These are phyloP conservation scores for Mycena belliarum DNA, from an alignment of 768 basidiomycete species.

Conservation along the genomic window DNA sequence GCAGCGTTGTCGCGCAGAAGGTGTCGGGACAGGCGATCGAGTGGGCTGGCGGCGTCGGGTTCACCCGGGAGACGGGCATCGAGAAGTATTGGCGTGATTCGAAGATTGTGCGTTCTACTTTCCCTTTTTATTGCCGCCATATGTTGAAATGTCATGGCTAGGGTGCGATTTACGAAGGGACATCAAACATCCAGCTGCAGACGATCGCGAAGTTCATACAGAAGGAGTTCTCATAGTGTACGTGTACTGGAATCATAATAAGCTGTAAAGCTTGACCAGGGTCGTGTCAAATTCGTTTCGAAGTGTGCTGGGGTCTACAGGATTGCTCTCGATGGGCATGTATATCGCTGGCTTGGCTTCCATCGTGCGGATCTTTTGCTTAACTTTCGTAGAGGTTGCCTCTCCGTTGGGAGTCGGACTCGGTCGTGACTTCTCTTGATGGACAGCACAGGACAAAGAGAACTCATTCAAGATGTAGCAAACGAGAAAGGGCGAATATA, in stretches of 20 bases:
- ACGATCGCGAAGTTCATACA: slow-evolving; percentile 93
- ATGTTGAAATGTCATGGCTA: slow-evolving; percentile 29
- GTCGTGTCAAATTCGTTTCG: too few relatives aligned
- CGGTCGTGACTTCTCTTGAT: too few relatives aligned
- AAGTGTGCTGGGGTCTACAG: too few relatives aligned
- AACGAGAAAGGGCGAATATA: too few relatives aligned
- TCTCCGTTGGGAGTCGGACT: too few relatives aligned
- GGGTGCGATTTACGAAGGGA: slow-evolving; percentile 93
- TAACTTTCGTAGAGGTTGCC: too few relatives aligned
- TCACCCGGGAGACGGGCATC: slow-evolving; percentile 90
- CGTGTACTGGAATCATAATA: neutral
- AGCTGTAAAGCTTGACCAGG: too few relatives aligned
- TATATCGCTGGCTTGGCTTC: too few relatives aligned
- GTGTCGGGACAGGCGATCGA: slow-evolving; percentile 92
- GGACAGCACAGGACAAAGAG: too few relatives aligned
- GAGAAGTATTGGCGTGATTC: slow-evolving; percentile 98
- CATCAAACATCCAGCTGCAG: slow-evolving; percentile 96
- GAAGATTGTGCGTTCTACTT: slow-evolving; percentile 72
- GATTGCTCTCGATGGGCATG: too few relatives aligned
- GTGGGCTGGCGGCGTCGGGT: slow-evolving; percentile 93
- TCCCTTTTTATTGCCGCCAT: neutral
- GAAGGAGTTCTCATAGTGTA: slow-evolving; percentile 69
- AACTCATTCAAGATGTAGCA: too few relatives aligned
- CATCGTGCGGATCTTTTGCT: too few relatives aligned
- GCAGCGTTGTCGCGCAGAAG: slow-evolving; percentile 84